Evolutionary conservation across 805 yeast species (phyloP), one percentile per base, ranked within the genome.

Genomic region (Ogataea nitratoaversa): DNA sequence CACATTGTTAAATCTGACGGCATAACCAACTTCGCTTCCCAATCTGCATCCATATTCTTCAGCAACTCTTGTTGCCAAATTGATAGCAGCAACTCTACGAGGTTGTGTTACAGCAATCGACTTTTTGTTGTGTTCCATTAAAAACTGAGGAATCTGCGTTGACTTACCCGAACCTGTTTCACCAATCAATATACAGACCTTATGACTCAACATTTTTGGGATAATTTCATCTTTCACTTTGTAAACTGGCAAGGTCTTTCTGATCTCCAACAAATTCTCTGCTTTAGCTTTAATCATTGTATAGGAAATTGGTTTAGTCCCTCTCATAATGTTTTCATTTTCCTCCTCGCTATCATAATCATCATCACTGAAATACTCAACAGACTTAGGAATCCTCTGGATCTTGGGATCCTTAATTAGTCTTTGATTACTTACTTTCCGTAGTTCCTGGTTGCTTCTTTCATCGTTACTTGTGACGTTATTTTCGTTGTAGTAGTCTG

Each of bases 141-240:
- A 58, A 49, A 91, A 82, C 58, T 91, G 98, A 0, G 99, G 98
- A 34, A 91, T 81, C 66, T 91, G 99, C 0, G 99, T 91, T 3
- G 98, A 90, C 59, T 91, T 91, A 69, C 98, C 98, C 7, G 96
- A 87, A 63, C 99, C 99, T 0, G 99, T 91, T 58, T 91, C 98
- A 63, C 98, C 98, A 57, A 93, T 84, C 16, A 91, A 70, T 1
- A 91, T 78, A 0, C 90, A 79, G 5, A 89, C 95, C 46, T 74
- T 80, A 52, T 82, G 75, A 9, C 64, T 44, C 3, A 63, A 42
- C 2, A 91, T 56, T 46, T 78, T 75, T 8, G 71, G 64, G 44
- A 84, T 57, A 14, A 91, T 73, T 38, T 77, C 72, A 32, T 76
- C 79, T 50, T 78, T 78, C 46, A 85, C 86, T 49, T 75, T 79